Conservation (phyloP, 2,329 filamentous ascomycete species). For the Neofusicoccum cordaticola region DNA sequence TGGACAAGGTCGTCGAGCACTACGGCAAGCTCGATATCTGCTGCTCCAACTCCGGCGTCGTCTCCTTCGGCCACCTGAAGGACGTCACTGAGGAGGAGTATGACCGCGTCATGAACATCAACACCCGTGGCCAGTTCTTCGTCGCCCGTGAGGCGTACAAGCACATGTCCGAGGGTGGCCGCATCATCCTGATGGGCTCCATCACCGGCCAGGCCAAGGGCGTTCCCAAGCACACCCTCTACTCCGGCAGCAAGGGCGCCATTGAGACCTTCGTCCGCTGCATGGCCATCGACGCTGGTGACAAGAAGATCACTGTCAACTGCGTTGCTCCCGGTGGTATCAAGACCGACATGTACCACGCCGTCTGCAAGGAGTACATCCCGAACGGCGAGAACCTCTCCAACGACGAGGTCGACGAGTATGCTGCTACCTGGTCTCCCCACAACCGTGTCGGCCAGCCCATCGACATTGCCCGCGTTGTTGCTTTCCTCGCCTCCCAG, state of each 20-base stretch:
- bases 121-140: conserved; percentile 63
- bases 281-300: conserved; percentile 54
- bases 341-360: conserved; percentile 61
- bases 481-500: conserved; percentile 59
- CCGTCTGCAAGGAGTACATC: conserved; percentile 63
- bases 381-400: conserved; percentile 54
- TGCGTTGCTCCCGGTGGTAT: conserved; percentile 58
- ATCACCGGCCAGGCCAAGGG: conserved; percentile 58
- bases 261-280: conserved; percentile 55
- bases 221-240: conserved; percentile 54
- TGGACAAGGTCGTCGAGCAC: conserved; percentile 60
- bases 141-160: conserved; percentile 57
- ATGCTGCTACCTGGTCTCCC: conserved; percentile 63
- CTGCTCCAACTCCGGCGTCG: conserved; percentile 65
- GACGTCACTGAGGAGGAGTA: conserved; percentile 55
- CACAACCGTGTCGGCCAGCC: conserved; percentile 65
- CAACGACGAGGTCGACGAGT: conserved; percentile 61
- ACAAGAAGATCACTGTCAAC: conserved; percentile 59
- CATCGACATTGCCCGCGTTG: conserved; percentile 65
- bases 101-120: conserved; percentile 59
- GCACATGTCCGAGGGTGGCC: conserved; percentile 50
- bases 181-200: conserved; percentile 55
- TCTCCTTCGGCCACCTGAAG: conserved; percentile 53
- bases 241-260: conserved; percentile 54
- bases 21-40: conserved; percentile 68